phyloP scores from a whole-genome alignment of 345 rosid species.

The Acer negundo region DNA sequence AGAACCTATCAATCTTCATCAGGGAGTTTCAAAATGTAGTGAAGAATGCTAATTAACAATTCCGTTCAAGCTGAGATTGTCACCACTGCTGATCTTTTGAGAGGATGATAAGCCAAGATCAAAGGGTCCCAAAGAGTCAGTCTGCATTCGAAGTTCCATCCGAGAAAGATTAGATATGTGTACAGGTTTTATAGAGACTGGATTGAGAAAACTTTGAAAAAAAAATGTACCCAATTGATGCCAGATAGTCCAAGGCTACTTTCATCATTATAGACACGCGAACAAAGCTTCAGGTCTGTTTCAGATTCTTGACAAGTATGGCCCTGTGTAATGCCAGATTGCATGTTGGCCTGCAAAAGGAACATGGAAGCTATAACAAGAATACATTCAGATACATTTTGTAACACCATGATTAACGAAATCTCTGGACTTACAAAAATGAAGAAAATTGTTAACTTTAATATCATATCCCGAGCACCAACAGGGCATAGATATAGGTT shows the following conservation, averaged over 20 bases:
- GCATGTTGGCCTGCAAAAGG: conserved; percentile 42
- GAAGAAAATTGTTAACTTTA: background rate
- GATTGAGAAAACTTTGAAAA: background rate
- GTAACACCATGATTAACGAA: background rate
- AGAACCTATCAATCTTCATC: background rate
- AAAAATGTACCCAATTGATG: conserved; percentile 74
- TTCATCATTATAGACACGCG: conserved; percentile 52
- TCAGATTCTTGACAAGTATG: conserved; percentile 40
- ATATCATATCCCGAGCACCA: background rate
- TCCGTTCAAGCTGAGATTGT: conserved; percentile 42
- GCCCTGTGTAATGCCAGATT: conserved; percentile 36
- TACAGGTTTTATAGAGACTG: background rate
- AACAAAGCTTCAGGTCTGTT: conserved; percentile 43
- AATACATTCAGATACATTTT: background rate
- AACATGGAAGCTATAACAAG: background rate
- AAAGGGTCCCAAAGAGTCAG: conserved; percentile 80
- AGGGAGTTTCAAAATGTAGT: background rate
- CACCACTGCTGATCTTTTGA: conserved; percentile 44
- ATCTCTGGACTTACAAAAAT: background rate
- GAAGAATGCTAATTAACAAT: conserved; percentile 30
- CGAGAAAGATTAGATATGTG: background rate
- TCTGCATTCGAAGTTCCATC: conserved; percentile 38
- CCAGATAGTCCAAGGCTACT: conserved; percentile 88
- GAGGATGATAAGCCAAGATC: conserved; percentile 74
- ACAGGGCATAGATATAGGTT: background rate